Percentiles rank a stretch among this genome's conserved stretches.
Conservation (phyloP, 1,284 basidiomycete genomes). For the Abortiporus biennis region DNA sequence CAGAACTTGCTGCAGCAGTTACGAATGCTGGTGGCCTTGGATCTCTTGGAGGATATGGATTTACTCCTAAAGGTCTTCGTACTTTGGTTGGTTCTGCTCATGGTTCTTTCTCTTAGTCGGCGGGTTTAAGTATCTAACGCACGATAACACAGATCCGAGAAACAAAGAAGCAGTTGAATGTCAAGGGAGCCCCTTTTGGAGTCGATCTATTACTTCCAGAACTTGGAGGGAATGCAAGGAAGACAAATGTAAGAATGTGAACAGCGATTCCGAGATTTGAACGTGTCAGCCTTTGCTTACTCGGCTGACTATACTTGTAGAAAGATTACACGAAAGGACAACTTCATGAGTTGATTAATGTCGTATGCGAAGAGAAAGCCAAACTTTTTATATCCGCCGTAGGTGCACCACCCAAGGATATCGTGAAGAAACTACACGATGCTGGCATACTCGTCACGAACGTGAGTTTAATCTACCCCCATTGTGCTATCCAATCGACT, state of each 20-base stretch:
- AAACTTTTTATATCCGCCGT: constrained; percentile 81
- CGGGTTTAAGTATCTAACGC: too few species aligned
- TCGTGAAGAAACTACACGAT: constrained; percentile 71
- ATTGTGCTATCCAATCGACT: constrained; percentile 8
- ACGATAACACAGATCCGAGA: constrained; percentile 49
- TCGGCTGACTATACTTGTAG: constrained; percentile 24
- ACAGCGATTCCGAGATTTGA: background rate
- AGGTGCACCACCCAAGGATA: constrained; percentile 72
- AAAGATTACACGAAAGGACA: constrained; percentile 77
- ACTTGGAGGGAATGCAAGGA: constrained; percentile 71
- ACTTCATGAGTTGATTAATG: constrained; percentile 68
- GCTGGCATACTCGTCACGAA: constrained; percentile 82
- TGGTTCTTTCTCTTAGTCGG: background rate
- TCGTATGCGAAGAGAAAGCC: constrained; percentile 81
- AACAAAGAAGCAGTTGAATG: constrained; percentile 60
- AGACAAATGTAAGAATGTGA: constrained; percentile 61
- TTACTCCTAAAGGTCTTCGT: constrained; percentile 65
- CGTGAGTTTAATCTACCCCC: constrained; percentile 26
- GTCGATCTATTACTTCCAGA: constrained; percentile 81
- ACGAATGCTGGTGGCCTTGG: constrained; percentile 82
- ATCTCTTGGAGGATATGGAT: constrained; percentile 79
- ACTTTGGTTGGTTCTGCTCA: constrained; percentile 40
- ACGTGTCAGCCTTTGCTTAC: background rate
- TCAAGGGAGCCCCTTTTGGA: constrained; percentile 74
- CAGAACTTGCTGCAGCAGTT: constrained; percentile 81